These are phyloP conservation scores for Colletotrichum sp. DNA, from an alignment of 2,329 filamentous ascomycete genomes.

Conservation along the genomic window DNA sequence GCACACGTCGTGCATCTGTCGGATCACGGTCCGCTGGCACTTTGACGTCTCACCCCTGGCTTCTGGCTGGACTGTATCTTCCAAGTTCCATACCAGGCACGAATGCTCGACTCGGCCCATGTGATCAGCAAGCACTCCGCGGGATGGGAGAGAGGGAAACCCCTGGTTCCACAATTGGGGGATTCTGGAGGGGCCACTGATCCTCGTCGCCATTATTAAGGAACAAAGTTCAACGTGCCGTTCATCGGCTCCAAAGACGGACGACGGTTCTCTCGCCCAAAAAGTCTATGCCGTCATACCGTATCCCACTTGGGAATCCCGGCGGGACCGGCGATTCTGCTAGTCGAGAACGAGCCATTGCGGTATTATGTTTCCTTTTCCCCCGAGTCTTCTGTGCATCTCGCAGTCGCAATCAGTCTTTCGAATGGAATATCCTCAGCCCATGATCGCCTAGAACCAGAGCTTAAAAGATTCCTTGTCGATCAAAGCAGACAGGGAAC, in stretches of 20 bases:
- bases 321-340: conserved; percentile 9
- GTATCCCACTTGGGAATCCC: not conserved
- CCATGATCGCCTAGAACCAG: not conserved
- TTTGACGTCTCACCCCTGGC: not conserved
- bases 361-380: not conserved
- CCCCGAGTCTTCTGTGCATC: not conserved
- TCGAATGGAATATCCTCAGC: not conserved
- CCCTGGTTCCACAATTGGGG: not conserved
- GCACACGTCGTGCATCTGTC: not conserved
- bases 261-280: not conserved
- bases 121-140: not conserved
- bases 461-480: not conserved
- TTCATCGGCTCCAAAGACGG: not conserved
- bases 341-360: not conserved
- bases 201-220: not conserved
- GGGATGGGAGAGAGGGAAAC: not conserved
- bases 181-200: not conserved
- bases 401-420: not conserved
- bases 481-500: not conserved
- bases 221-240: not conserved
- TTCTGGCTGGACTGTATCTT: not conserved
- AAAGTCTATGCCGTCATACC: conserved; percentile 20
- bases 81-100: no score
- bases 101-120: not conserved
- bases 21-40: not conserved